Percentiles rank a stretch among this genome's conserved stretches.
phyloP scores from a whole-genome alignment of 1,139 yeast species.

The Keqinozyma sinolaborantium region DNA sequence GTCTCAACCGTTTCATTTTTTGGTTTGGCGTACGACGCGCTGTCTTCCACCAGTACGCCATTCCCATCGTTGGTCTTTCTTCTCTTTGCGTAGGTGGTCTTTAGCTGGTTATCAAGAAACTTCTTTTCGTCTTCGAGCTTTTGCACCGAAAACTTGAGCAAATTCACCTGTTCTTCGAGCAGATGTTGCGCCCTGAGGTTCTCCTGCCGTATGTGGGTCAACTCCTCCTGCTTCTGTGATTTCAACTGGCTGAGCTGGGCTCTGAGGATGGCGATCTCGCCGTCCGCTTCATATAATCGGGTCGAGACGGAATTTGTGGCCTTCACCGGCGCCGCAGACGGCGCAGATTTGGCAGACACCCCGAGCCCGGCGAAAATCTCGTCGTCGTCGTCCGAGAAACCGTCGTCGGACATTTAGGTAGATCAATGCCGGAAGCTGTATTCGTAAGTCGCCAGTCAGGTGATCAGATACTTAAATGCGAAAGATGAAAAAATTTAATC shows the following conservation, averaged over 20 bases:
- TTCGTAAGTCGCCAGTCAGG: no score
- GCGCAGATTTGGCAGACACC: no score
- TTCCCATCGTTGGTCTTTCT: constrained; percentile 8
- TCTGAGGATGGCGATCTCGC: constrained; percentile 74
- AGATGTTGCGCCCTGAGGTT: constrained; percentile 25
- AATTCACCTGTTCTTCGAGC: constrained; percentile 38
- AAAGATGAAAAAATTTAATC: constrained; percentile 1
- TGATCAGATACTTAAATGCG: background rate
- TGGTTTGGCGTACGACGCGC: constrained; percentile 1
- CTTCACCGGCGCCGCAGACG: no score
- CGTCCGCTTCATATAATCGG: constrained; percentile 51
- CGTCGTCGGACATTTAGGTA: constrained; percentile 13
- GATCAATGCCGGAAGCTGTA: no score
- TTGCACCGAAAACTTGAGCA: constrained; percentile 44
- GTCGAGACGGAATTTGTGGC: background rate
- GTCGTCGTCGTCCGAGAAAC: constrained; percentile 42
- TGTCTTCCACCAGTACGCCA: background rate
- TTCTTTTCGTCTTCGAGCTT: constrained; percentile 68
- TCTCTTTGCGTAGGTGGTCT: constrained; percentile 17
- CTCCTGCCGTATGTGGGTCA: constrained; percentile 35
- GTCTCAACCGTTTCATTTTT: constrained; percentile 1
- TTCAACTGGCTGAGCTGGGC: constrained; percentile 56
- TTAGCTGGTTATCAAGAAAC: constrained; percentile 49
- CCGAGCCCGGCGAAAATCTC: constrained; percentile 18
- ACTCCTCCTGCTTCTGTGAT: constrained; percentile 39